Evolutionary conservation across 805 yeast genomes (phyloP), one percentile per base, ranked within the genome.

Genomic region (Cyberlindnera meyerae): DNA sequence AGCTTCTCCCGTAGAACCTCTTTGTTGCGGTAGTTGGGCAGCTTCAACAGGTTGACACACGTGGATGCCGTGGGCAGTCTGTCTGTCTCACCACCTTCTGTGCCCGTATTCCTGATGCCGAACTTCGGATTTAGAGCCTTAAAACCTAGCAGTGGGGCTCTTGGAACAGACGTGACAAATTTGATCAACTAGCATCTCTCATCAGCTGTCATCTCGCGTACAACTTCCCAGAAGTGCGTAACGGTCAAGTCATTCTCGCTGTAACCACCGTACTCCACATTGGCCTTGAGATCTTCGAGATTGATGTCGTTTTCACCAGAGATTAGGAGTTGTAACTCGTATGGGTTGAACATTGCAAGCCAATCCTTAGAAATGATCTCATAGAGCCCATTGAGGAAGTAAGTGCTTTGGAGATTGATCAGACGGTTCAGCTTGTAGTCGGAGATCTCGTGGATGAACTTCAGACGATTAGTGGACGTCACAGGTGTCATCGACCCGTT

Each of bases 141-240:
- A 55, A 93, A 90, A 0, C 98, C 98, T 18, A 86, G 68, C 27
- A 93, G 65, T 1, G 98, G 98, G 0, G 95, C 96, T 42, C 89
- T 72, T 1, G 96, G 81, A 2, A 87, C 95, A 0, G 96, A 83
- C 0, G 97, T 93, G 18, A 86, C 96, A 63, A 90, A 93, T 55
- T 85, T 85, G 18, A 93, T 61, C 38, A 93, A 71, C 34, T 74
- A 72, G 15, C 76, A 67, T 43, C 77, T 68, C 38, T 87, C 85
- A n/a, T 69, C 71, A 3, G 72, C 63, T 2, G 68, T 55, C 70
- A 87, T 73, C 42, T 85, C 95, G 4, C 65, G 65, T 6, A 93
- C 66, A 6, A 87, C 77, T 40, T 79, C 77, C 89, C 96, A 88
- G 46, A 93, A 75, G 40, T 74, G 63, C 13, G 40, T 41, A 3